A percentile compares a stretch with the other conserved stretches of the same genome.
phyloP scores from a whole-genome alignment of 2,329 filamentous ascomycete genomes.

The Colletotrichum echinochloae region DNA sequence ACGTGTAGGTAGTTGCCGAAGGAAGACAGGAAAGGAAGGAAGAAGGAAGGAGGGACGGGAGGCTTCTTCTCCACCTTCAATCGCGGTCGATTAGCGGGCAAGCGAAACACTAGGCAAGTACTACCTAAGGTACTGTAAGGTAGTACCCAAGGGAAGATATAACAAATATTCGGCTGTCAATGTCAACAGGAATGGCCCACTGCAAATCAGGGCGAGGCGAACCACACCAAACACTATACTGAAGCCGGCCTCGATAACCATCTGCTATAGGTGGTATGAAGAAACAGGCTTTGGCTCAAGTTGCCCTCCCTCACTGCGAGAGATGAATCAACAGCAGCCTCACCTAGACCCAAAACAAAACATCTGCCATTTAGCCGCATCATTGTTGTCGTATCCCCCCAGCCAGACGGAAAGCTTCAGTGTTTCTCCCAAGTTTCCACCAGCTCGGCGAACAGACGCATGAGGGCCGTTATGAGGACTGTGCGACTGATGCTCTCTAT shows the following conservation, averaged over 20 bases:
- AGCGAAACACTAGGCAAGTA: too few relatives aligned
- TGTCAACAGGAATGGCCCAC: neutral
- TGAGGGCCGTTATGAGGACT: conserved; percentile 8
- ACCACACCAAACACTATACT: conserved; percentile 1
- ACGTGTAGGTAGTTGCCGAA: too few relatives aligned
- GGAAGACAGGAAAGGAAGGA: neutral
- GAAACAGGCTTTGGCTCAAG: neutral
- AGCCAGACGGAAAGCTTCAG: neutral
- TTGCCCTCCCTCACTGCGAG: neutral
- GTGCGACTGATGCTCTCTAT: conserved; percentile 14
- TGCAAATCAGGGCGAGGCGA: neutral
- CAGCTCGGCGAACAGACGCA: conserved; percentile 13
- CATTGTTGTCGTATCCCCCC: neutral
- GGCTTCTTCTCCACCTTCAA: neutral
- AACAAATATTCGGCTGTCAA: neutral
- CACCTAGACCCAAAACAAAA: neutral
- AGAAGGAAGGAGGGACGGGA: neutral
- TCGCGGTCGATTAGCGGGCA: neutral
- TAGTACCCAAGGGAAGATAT: too few relatives aligned
- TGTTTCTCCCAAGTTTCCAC: conserved; percentile 17
- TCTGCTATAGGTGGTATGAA: neutral
- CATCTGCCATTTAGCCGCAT: neutral
- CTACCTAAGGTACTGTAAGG: too few relatives aligned
- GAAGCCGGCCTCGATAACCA: neutral
- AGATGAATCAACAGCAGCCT: conserved; percentile 1